phyloP scores from a whole-genome alignment of 495 filamentous ascomycete genomes.

The Saxophila tyrrhenica region DNA sequence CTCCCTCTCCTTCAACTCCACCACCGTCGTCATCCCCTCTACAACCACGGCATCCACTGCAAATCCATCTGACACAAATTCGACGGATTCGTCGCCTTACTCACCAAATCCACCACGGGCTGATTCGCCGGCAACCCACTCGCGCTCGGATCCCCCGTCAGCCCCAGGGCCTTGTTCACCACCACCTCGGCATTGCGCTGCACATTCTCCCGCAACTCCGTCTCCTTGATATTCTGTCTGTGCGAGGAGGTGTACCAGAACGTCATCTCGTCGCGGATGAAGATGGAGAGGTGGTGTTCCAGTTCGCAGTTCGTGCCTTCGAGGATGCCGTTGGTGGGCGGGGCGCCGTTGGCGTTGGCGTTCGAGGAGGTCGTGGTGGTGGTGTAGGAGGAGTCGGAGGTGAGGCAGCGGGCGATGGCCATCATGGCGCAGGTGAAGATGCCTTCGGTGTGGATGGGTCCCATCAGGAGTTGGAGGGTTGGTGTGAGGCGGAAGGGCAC shows the following conservation, averaged over 20 bases:
- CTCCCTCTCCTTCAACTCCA: not conserved
- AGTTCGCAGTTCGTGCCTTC: slow-evolving; percentile 51
- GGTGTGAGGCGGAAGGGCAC: slow-evolving; percentile 96
- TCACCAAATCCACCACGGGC: slow-evolving; percentile 85
- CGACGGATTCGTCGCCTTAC: slow-evolving; percentile 73
- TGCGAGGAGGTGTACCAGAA: slow-evolving; percentile 88
- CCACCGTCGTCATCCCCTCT: slow-evolving; percentile 18
- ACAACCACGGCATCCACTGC: slow-evolving; percentile 96
- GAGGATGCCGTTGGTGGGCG: not conserved
- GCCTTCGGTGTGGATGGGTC: slow-evolving; percentile 87
- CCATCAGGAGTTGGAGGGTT: slow-evolving; percentile 90
- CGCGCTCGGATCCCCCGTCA: slow-evolving; percentile 49
- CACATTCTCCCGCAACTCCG: slow-evolving; percentile 72
- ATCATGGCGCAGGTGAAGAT: slow-evolving; percentile 86
- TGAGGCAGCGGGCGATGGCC: slow-evolving; percentile 89
- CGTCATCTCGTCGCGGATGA: slow-evolving; percentile 94
- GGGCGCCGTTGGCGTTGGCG: slow-evolving; percentile 1
- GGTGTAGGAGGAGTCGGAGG: slow-evolving; percentile 44
- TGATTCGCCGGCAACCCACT: slow-evolving; percentile 79
- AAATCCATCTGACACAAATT: slow-evolving; percentile 75
- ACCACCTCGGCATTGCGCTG: slow-evolving; percentile 80
- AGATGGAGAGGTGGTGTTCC: slow-evolving; percentile 83
- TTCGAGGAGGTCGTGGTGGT: not conserved
- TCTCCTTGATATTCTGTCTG: slow-evolving; percentile 51
- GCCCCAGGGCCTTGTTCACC: slow-evolving; percentile 72